phyloP scores from a whole-genome alignment of 495 filamentous ascomycete species.

The Penicillium canescens region DNA sequence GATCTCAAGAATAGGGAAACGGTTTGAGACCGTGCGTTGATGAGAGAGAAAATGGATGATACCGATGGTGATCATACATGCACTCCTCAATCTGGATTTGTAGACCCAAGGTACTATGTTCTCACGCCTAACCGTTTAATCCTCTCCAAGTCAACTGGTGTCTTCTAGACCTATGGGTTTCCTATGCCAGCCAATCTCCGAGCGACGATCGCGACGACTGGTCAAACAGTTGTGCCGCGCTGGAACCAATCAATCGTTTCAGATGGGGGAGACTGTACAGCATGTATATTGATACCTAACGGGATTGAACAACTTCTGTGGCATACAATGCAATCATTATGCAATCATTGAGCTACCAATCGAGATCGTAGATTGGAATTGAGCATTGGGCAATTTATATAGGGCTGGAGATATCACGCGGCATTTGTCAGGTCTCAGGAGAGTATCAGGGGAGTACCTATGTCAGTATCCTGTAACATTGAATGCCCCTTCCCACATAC shows the following conservation, averaged over 20 bases:
- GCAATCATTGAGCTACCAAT: not conserved
- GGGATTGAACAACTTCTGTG: not conserved
- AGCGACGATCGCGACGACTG: conserved; percentile 8
- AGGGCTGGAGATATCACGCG: conserved; percentile 1
- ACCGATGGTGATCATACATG: conserved; percentile 21
- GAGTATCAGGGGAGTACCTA: too few species aligned
- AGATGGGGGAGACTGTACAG: not conserved
- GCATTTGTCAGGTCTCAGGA: not conserved
- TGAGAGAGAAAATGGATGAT: conserved; percentile 21
- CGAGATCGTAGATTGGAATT: not conserved
- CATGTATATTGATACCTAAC: not conserved
- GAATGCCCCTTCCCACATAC: too few species aligned
- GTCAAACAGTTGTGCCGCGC: conserved; percentile 6
- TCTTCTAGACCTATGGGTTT: too few species aligned
- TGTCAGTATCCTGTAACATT: not conserved
- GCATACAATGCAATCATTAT: not conserved
- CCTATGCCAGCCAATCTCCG: not conserved
- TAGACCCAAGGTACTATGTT: conserved; percentile 12
- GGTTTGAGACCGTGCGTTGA: not conserved
- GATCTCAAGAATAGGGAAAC: not conserved
- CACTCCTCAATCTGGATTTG: conserved; percentile 14
- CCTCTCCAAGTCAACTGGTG: too few species aligned
- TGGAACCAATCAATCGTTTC: conserved; percentile 4
- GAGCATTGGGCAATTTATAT: not conserved
- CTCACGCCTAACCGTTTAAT: not conserved